Evolutionary conservation across 305 asterid genomes (phyloP).

Genomic region (Solanum hybrid): DNA sequence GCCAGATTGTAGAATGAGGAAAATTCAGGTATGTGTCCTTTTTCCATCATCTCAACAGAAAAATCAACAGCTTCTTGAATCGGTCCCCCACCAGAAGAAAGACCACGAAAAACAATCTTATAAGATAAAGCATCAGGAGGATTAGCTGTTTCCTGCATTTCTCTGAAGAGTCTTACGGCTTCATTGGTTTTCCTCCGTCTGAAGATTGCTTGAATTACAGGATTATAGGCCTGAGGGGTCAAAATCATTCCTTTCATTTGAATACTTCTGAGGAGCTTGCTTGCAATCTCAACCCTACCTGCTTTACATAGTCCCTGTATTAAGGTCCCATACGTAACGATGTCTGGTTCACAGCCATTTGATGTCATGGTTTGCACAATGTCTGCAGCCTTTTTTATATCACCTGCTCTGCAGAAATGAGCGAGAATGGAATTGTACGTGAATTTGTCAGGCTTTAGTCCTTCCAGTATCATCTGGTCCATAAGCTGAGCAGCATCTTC

Average conservation of each 20-base stretch:
- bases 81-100: constrained; percentile 79
- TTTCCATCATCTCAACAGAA: constrained; percentile 61
- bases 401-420: constrained; percentile 69
- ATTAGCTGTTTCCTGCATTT: constrained; percentile 72
- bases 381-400: constrained; percentile 75
- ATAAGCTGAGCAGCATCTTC: constrained; percentile 86
- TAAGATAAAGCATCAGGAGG: constrained; percentile 76
- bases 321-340: constrained; percentile 69
- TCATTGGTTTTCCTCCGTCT: constrained; percentile 44
- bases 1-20: constrained; percentile 68
- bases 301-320: constrained; percentile 83
- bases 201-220: constrained; percentile 62
- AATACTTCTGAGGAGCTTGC: constrained; percentile 57
- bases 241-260: constrained; percentile 80
- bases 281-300: constrained; percentile 57
- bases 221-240: constrained; percentile 73
- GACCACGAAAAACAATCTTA: constrained; percentile 64
- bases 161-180: constrained; percentile 74
- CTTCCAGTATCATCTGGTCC: constrained; percentile 90
- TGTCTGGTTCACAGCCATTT: constrained; percentile 75
- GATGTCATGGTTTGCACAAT: constrained; percentile 68
- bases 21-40: constrained; percentile 57
- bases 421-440: constrained; percentile 71
- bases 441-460: constrained; percentile 64
- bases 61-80: constrained; percentile 85